Evolutionary conservation across 495 filamentous ascomycete genomes (phyloP), one percentile per base, ranked within the genome.

Genomic region (Durotheca rogersii): DNA sequence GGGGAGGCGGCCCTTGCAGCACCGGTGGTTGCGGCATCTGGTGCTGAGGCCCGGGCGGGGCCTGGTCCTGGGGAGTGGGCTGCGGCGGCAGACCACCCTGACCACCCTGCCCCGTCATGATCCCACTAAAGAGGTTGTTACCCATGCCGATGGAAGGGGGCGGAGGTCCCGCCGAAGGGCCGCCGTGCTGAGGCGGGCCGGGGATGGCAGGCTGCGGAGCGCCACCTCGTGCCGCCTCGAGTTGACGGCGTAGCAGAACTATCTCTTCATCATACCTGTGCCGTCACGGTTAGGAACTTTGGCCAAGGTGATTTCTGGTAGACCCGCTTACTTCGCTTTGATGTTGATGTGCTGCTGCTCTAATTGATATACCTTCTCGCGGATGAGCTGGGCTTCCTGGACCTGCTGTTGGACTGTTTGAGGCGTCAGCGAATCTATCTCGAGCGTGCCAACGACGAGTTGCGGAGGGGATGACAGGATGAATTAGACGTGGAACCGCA

Each of bases 181-280:
- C 87, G 31, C 79, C 80, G 64, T 92, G 87, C 58, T 85, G 86
- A 41, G 85, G 77, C 11, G 77, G 71, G 51, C 83, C 77, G 49
- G 81, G 68, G 83, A 88, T 66, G 75, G 80, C 44, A 67, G 73
- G 65, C 73, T 82, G 73, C 65, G 81, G 70, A 72, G 83, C 56
- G 15, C 87, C 87, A 44, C 90, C 90, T 56, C 90, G 55, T 19
- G 59, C 58, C 12, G 81, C 81, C 55, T 96, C 91, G 30, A 98
- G 82, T 67, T 98, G 93, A 47, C 87, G 87, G 60, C 84, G 87
- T 64, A 98, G 78, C 54, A 87, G 80, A 53, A 76, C 71, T 50
- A 98, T 85, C 56, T 98, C 92, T 25, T 93, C 88, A 56, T 98
- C 93, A 66, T 97, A 97, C 59, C 94, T 97, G 58, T 2, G 27